phyloP scores from a whole-genome alignment of 192 early-diverging fungal species.

The Geranomyces michiganensis region DNA sequence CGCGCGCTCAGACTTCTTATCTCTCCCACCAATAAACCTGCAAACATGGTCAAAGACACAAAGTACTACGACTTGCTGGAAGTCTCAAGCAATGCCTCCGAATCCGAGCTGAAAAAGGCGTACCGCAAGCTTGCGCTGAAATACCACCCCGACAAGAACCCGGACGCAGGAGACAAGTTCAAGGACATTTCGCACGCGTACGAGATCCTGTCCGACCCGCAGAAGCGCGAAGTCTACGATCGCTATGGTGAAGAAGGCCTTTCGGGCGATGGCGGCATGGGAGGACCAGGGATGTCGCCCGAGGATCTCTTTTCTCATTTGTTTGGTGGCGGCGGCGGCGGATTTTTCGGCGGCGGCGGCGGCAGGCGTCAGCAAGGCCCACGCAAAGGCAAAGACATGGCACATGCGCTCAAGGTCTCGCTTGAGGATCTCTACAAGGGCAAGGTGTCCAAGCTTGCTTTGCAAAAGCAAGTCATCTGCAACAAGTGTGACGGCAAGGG shows the following conservation, averaged over 20 bases:
- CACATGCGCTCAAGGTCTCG: slow-evolving; percentile 81
- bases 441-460: slow-evolving; percentile 92
- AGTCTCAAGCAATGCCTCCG: slow-evolving; percentile 72
- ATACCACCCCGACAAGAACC: slow-evolving; percentile 93
- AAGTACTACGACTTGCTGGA: slow-evolving; percentile 92
- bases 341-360: slow-evolving; percentile 58
- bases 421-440: slow-evolving; percentile 88
- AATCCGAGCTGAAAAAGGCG: slow-evolving; percentile 94
- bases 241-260: slow-evolving; percentile 93
- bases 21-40: too few relatives aligned
- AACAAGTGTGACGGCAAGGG: slow-evolving; percentile 90
- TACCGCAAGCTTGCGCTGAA: slow-evolving; percentile 97
- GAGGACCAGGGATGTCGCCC: slow-evolving; percentile 73
- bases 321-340: slow-evolving; percentile 82
- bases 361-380: slow-evolving; percentile 73
- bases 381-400: slow-evolving; percentile 95
- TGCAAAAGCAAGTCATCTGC: slow-evolving; percentile 94
- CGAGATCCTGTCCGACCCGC: slow-evolving; percentile 88
- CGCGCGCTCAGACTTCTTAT: too few relatives aligned
- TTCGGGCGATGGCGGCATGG: slow-evolving; percentile 69
- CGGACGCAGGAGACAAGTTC: slow-evolving; percentile 88
- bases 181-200: slow-evolving; percentile 99
- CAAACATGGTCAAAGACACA: slow-evolving; percentile 72
- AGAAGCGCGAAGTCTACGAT: slow-evolving; percentile 93
- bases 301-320: slow-evolving; percentile 97